A percentile compares a stretch with the other conserved stretches of the same genome.
Conservation (phyloP, 805 yeast genomes). For the Metschnikowia corniflorae region DNA sequence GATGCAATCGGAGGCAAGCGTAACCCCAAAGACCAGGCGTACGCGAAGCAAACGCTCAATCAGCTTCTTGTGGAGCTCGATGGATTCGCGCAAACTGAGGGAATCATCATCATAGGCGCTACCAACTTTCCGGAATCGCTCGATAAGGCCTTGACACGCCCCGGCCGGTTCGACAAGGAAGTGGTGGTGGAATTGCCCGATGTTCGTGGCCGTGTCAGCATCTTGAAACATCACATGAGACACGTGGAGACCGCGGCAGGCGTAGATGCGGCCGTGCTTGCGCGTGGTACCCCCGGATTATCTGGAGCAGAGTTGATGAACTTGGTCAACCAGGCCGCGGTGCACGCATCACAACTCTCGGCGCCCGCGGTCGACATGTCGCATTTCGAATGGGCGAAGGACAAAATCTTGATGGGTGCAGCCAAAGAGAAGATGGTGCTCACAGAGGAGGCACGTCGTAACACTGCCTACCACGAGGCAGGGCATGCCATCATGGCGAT, state of each 20-base stretch:
- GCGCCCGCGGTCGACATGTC: slow-evolving; percentile 87
- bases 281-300: slow-evolving; percentile 96
- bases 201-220: slow-evolving; percentile 94
- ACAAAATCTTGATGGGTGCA: slow-evolving; percentile 96
- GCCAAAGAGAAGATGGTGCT: slow-evolving; percentile 97
- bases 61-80: slow-evolving; percentile 94
- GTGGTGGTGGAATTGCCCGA: slow-evolving; percentile 96
- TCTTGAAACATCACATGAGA: slow-evolving; percentile 84
- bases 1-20: slow-evolving; percentile 99
- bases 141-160: slow-evolving; percentile 96
- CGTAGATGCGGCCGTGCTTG: slow-evolving; percentile 86
- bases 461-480: slow-evolving; percentile 98
- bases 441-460: slow-evolving; percentile 89
- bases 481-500: slow-evolving; percentile 99
- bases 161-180: slow-evolving; percentile 95
- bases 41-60: slow-evolving; percentile 94
- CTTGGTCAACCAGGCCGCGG: slow-evolving; percentile 96
- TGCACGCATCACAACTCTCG: slow-evolving; percentile 88
- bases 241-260: slow-evolving; percentile 81
- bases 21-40: slow-evolving; percentile 96
- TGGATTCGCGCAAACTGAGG: slow-evolving; percentile 89
- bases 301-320: slow-evolving; percentile 98
- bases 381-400: slow-evolving; percentile 99
- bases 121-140: slow-evolving; percentile 96
- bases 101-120: slow-evolving; percentile 95